Evolutionary conservation across 768 basidiomycete species (phyloP).

Genomic region (Naganishia onofrii): DNA sequence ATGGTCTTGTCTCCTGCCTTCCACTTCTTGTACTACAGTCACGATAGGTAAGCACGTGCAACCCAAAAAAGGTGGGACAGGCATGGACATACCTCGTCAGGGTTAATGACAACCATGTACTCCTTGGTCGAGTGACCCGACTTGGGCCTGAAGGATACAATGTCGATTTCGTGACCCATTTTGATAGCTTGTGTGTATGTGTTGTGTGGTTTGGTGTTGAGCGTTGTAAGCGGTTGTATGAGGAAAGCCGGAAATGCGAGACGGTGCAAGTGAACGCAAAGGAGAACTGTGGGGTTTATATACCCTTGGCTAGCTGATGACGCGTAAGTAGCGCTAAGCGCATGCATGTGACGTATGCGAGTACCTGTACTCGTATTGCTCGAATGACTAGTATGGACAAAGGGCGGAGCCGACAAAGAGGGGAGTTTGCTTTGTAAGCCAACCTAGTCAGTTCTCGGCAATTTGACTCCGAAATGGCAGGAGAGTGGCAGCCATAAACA

Average conservation of each 20-base stretch:
- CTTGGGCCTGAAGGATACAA: conserved; percentile 28
- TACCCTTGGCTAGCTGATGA: background rate
- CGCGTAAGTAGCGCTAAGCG: background rate
- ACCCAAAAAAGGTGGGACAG: background rate
- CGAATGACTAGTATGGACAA: no score
- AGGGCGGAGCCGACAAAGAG: background rate
- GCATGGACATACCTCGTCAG: conserved; percentile 18
- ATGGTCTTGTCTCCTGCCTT: conserved; percentile 33
- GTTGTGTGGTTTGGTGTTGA: background rate
- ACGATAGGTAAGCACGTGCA: background rate
- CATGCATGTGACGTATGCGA: no score
- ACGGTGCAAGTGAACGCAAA: background rate
- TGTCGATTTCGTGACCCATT: conserved; percentile 27
- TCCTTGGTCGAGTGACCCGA: conserved; percentile 26
- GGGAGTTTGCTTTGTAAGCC: background rate
- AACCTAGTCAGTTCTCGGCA: background rate
- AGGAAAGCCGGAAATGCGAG: background rate
- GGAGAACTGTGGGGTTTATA: background rate
- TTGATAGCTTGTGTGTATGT: conserved; percentile 8
- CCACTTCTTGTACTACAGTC: conserved; percentile 32
- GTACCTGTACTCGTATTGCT: no score
- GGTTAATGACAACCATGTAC: conserved; percentile 32
- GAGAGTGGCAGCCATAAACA: no score
- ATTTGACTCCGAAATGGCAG: no score
- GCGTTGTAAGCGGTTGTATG: background rate